Base-by-base conservation (phyloP, 352 stramenopile species). In the Phytophthora pinifolia region DNA sequence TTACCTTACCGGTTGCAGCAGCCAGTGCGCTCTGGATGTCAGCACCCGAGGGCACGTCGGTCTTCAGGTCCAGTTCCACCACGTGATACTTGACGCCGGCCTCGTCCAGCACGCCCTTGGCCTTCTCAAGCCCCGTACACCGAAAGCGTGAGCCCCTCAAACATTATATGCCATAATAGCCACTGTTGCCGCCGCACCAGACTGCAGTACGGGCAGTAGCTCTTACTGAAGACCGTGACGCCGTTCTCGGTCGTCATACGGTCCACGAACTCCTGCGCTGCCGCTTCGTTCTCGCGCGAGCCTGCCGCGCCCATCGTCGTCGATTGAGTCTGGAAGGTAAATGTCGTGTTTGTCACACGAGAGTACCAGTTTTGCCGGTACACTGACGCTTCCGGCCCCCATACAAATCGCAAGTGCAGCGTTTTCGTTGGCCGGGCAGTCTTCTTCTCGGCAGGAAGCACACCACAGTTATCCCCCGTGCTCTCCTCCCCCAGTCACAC, bases 191-290 rank as follows among this genome's bases (percentile, higher is more conserved):
- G 7, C 27, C 48, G 38, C 55, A 88, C 80, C 64, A 83, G 64
- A 20, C 67, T 74, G 67, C 95, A 98, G 68, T 96, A 98, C 3
- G 89, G 91, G 52, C 95, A 99, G 70, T 94, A 97, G 17, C 82
- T 83, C 76, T 98, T 98, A 59, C 88, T 97, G 65, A 98, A 98
- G 65, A 91, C 68, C 27, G 71, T 76, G 43, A 91, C 67, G 20
- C 46, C 51, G 58, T 89, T 69, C 45, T 80, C 59, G 3, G 59
- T 61, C 46, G 81, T 72, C 32, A 70, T 60, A 35, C 64, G 59
- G 46, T 86, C 68, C 41, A 91, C 68, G 61, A 84, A 88, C 54
- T 72, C 70, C 25, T 74, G 53, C 44, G 77, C 80, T 32, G 72
- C 73, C 17, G 64, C 57, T 52, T 83, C 73, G 36, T 77, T 83